Percentiles rank a stretch among this genome's conserved stretches.
Conservation (phyloP, 2,329 filamentous ascomycete species). For the Pezicula rhizophila region DNA sequence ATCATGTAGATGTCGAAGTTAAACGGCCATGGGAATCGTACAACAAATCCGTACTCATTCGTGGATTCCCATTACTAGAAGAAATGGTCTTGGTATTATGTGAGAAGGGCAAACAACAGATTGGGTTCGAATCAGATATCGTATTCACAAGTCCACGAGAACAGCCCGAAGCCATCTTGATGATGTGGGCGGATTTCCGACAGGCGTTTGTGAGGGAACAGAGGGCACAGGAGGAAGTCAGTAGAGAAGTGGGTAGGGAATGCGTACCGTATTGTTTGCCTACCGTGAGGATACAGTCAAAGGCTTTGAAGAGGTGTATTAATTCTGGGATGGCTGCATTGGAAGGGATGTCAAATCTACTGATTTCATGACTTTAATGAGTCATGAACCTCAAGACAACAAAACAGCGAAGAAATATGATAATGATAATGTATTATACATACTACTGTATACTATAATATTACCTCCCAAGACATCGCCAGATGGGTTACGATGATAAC, state of each 20-base stretch:
- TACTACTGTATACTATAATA: too few species aligned
- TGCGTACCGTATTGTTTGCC: slow-evolving; percentile 19
- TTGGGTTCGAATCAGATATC: slow-evolving; percentile 8
- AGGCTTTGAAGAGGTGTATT: not conserved
- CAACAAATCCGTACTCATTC: slow-evolving; percentile 41
- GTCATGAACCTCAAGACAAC: too few species aligned
- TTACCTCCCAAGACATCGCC: too few species aligned
- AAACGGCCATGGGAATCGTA: slow-evolving; percentile 45
- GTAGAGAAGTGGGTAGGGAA: slow-evolving; percentile 11
- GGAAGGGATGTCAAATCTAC: not conserved
- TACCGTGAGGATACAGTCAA: slow-evolving; percentile 17
- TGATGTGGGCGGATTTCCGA: slow-evolving; percentile 23
- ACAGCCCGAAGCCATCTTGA: slow-evolving; percentile 14
- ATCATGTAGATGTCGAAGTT: slow-evolving; percentile 38
- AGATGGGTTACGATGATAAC: too few species aligned
- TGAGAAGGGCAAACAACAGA: not conserved
- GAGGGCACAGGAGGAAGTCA: slow-evolving; percentile 17
- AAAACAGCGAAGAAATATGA: too few species aligned
- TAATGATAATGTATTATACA: too few species aligned
- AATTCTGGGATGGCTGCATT: not conserved
- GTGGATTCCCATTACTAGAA: slow-evolving; percentile 31
- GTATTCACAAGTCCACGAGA: slow-evolving; percentile 14
- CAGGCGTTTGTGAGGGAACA: slow-evolving; percentile 21
- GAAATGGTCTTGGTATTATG: slow-evolving; percentile 20
- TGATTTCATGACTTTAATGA: not conserved